Conservation (phyloP, 495 filamentous ascomycete genomes). For the Evernia prunastri region DNA sequence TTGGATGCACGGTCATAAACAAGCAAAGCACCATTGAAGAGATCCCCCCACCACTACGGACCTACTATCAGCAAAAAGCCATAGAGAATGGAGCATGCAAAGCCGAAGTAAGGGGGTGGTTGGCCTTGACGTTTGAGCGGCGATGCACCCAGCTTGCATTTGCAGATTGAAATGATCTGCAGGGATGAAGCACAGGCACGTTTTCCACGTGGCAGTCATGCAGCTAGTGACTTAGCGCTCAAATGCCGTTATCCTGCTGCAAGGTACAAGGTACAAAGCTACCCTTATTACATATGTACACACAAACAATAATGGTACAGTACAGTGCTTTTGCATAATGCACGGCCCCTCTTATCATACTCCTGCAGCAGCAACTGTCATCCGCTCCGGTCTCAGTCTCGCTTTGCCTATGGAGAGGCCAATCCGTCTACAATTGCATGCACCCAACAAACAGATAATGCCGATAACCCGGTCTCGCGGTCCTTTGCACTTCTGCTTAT, state of each 20-base stretch:
- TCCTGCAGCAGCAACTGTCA: not conserved
- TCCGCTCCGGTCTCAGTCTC: not conserved
- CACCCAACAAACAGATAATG: not conserved
- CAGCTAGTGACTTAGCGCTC: constrained; percentile 11
- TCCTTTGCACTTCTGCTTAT: not conserved
- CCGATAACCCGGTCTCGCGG: not conserved
- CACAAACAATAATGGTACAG: not conserved
- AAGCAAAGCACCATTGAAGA: constrained; percentile 4
- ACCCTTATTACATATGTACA: too few relatives aligned
- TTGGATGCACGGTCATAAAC: constrained; percentile 7
- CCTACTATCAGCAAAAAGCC: not conserved
- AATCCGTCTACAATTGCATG: not conserved
- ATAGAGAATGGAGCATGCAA: not conserved
- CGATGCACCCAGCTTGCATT: constrained; percentile 1
- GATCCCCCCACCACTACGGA: constrained; percentile 3
- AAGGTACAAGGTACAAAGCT: too few relatives aligned
- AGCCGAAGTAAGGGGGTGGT: constrained; percentile 3
- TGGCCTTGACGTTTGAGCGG: not conserved
- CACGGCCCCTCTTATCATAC: not conserved
- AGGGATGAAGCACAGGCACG: constrained; percentile 11
- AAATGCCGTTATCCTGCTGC: too few relatives aligned
- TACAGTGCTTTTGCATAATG: not conserved
- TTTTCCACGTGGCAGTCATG: constrained; percentile 14
- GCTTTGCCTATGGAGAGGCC: not conserved
- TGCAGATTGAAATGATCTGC: constrained; percentile 2